Conservation (phyloP, 192 early-diverging fungal genomes). For the Coemansia brasiliensis region DNA sequence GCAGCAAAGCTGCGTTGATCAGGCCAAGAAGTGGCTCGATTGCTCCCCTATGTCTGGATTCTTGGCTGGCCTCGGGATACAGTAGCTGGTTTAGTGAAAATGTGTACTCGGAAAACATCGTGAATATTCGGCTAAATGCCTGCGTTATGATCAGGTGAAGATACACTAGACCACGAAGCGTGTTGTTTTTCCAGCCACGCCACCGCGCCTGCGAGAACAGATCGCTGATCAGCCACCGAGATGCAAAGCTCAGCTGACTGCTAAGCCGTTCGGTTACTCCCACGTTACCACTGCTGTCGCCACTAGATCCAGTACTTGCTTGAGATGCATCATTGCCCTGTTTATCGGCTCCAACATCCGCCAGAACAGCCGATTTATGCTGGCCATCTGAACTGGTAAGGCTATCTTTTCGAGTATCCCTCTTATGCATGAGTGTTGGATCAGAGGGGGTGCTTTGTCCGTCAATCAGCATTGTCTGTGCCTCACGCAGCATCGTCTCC, state of each 20-base stretch:
- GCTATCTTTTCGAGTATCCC: not conserved
- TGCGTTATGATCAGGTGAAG: conserved; percentile 50
- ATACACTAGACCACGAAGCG: conserved; percentile 42
- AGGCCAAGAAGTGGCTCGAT: conserved; percentile 36
- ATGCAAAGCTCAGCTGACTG: conserved; percentile 52
- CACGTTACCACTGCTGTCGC: not conserved
- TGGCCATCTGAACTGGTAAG: too few species aligned
- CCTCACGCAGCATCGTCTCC: conserved; percentile 50
- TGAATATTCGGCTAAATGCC: conserved; percentile 44
- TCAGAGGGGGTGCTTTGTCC: not conserved
- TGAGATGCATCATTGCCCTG: too few species aligned
- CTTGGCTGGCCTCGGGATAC: conserved; percentile 31
- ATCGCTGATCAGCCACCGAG: conserved; percentile 52
- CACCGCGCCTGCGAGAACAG: conserved; percentile 50
- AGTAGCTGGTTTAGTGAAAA: conserved; percentile 55
- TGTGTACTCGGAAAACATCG: conserved; percentile 52
- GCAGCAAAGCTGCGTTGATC: conserved; percentile 29
- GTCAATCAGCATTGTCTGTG: conserved; percentile 35
- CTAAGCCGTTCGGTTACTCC: conserved; percentile 30
- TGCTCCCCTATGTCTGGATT: conserved; percentile 38
- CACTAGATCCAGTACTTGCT: not conserved
- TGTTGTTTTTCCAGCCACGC: conserved; percentile 54
- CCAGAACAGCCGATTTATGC: too few species aligned
- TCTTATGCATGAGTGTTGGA: too few species aligned
- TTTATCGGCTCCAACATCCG: too few species aligned